phyloP scores from a whole-genome alignment of 495 filamentous ascomycete genomes.

The Neurospora pannonica region DNA sequence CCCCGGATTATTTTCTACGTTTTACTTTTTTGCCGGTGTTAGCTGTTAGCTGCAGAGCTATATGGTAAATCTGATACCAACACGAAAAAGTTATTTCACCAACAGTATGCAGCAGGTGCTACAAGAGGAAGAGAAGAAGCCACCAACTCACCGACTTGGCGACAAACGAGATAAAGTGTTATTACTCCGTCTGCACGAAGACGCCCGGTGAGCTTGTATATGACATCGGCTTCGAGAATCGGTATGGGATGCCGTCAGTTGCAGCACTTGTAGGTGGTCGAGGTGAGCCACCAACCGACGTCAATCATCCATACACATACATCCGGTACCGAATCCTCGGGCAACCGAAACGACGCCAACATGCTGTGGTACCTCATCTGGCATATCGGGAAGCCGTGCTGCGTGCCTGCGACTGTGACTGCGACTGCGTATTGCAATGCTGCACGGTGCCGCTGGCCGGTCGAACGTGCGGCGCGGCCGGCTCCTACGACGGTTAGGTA shows the following conservation, averaged over 20 bases:
- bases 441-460: background rate
- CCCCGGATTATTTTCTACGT: background rate
- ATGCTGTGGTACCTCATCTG: background rate
- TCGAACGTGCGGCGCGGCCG: background rate
- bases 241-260: background rate
- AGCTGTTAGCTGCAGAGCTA: background rate
- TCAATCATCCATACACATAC: background rate
- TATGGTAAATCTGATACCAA: background rate
- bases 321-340: background rate
- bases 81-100: background rate
- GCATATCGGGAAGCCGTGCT: background rate
- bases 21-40: background rate
- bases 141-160: background rate
- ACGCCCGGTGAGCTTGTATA: background rate
- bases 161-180: background rate
- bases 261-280: background rate
- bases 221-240: background rate
- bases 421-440: background rate
- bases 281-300: background rate
- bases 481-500: background rate
- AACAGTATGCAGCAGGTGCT: background rate
- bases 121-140: background rate
- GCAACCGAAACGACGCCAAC: background rate
- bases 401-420: background rate
- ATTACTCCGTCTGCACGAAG: background rate